phyloP scores from a whole-genome alignment of 768 basidiomycete species.

The Amanita rubescens region DNA sequence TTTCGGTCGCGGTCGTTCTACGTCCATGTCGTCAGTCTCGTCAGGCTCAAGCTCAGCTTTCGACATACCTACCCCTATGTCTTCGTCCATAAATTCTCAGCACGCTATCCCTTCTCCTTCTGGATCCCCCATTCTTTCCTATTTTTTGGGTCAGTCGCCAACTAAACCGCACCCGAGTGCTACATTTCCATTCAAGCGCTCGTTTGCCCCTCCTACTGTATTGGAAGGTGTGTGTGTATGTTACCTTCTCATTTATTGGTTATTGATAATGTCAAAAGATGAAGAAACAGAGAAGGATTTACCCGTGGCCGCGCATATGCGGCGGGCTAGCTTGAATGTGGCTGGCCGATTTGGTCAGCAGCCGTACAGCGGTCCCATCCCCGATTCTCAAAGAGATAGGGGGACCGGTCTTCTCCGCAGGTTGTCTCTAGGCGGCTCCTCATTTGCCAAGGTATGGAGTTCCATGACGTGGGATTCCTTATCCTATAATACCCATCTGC shows the following conservation, averaged over 20 bases:
- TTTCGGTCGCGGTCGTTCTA: conserved; percentile 47
- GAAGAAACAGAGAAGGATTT: conserved; percentile 36
- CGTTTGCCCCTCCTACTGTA: conserved; percentile 47
- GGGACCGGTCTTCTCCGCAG: conserved; percentile 67
- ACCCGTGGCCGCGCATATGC: conserved; percentile 39
- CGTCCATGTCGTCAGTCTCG: conserved; percentile 55
- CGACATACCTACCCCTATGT: conserved; percentile 45
- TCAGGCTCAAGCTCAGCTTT: conserved; percentile 48
- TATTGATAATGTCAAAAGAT: conserved; percentile 12
- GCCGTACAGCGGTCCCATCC: conserved; percentile 27
- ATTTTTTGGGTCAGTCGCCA: conserved; percentile 59
- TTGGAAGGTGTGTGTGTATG: conserved; percentile 46
- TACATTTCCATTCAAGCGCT: conserved; percentile 57
- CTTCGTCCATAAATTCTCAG: conserved; percentile 32
- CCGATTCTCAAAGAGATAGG: conserved; percentile 50
- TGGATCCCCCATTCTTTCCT: conserved; percentile 63
- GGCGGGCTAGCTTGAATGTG: conserved; percentile 54
- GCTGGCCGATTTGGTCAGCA: conserved; percentile 46
- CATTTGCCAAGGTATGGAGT: conserved; percentile 47
- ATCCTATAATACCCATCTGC: conserved; percentile 19
- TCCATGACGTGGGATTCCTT: not conserved
- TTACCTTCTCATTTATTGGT: not conserved
- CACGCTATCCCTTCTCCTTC: conserved; percentile 47
- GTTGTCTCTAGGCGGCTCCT: conserved; percentile 57
- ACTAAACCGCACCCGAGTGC: conserved; percentile 37